These are phyloP conservation scores for Encephalitozoon cuniculi DNA, from an alignment of 371 early-diverging fungal genomes.

Conservation along the genomic window DNA sequence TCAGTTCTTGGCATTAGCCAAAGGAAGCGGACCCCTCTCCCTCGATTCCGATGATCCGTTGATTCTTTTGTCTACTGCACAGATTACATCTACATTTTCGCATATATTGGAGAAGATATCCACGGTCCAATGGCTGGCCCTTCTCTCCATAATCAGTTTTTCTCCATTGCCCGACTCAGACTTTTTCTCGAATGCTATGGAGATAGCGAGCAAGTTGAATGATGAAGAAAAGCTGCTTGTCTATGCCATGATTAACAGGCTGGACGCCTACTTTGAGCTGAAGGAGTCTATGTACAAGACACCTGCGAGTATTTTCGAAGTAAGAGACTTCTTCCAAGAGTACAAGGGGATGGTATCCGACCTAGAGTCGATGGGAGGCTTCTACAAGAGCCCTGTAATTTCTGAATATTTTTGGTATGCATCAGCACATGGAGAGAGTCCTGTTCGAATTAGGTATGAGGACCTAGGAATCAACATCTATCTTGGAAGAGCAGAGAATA, in stretches of 20 bases:
- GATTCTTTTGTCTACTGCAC: background rate
- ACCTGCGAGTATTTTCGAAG: background rate
- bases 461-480: background rate
- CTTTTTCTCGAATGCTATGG: background rate
- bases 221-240: background rate
- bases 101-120: conserved; percentile 3
- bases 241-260: background rate
- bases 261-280: background rate
- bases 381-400: background rate
- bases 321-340: conserved; percentile 11
- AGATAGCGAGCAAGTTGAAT: background rate
- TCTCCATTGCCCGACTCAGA: background rate
- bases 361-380: background rate
- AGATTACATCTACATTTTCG: background rate
- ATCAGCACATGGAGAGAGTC: background rate
- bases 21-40: background rate
- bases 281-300: background rate
- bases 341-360: background rate
- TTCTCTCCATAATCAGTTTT: conserved; percentile 2
- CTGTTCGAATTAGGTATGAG: background rate
- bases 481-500: background rate
- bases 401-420: conserved; percentile 32
- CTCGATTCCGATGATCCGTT: background rate
- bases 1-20: background rate
- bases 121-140: background rate